Evolutionary conservation across 108 stramenopile species (phyloP).

Genomic region (Cyclotella atomus): DNA sequence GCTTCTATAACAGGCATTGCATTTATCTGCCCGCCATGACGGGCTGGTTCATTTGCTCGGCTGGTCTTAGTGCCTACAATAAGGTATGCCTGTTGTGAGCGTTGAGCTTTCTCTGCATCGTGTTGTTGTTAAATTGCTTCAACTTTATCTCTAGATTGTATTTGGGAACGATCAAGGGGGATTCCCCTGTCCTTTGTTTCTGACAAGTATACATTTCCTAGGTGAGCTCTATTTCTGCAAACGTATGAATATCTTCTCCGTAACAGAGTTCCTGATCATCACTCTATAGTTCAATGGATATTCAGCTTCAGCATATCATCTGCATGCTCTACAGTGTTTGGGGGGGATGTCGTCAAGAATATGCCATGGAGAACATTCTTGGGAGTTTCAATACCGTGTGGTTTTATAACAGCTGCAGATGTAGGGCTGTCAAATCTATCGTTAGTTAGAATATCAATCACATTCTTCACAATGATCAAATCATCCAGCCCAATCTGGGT

Average conservation of each 20-base stretch:
- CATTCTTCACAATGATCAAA: slow-evolving; percentile 92
- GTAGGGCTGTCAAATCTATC: slow-evolving; percentile 85
- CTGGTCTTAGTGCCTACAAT: slow-evolving; percentile 63
- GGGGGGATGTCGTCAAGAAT: slow-evolving; percentile 57
- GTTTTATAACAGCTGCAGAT: slow-evolving; percentile 78
- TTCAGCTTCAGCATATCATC: slow-evolving; percentile 60
- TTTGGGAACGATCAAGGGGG: slow-evolving; percentile 72
- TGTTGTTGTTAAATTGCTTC: not conserved
- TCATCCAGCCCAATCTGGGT: slow-evolving; percentile 87
- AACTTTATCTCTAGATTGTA: slow-evolving; percentile 40
- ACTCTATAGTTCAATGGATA: slow-evolving; percentile 67
- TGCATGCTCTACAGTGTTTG: slow-evolving; percentile 61
- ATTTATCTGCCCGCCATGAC: slow-evolving; percentile 79
- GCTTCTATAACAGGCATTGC: slow-evolving; percentile 74
- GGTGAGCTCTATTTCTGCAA: not conserved
- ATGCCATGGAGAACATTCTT: slow-evolving; percentile 81
- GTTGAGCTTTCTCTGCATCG: not conserved
- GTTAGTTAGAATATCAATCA: slow-evolving; percentile 76
- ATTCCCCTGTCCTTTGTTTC: slow-evolving; percentile 86
- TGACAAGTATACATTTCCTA: slow-evolving; percentile 85
- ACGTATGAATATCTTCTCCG: too few relatives aligned
- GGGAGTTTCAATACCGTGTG: slow-evolving; percentile 77
- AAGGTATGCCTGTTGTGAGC: slow-evolving; percentile 20
- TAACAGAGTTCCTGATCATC: not conserved
- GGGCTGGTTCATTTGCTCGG: slow-evolving; percentile 91